Conservation (phyloP, 306 rosid species). For the Fagus sylvatica region DNA sequence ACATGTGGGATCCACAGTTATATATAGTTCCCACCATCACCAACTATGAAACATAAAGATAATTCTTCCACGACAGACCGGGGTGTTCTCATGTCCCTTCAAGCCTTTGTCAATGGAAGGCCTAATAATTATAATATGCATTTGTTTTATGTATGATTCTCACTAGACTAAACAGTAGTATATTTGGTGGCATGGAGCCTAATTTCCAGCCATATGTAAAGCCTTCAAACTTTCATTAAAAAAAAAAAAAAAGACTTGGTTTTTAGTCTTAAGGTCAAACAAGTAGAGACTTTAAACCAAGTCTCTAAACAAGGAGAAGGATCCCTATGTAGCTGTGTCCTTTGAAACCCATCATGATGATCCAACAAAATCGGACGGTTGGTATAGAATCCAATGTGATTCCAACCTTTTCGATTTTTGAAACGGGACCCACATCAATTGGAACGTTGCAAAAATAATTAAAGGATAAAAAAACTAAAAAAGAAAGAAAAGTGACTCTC, state of each 20-base stretch:
- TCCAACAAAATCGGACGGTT: slow-evolving; percentile 17
- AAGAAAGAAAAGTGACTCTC: slow-evolving; percentile 1
- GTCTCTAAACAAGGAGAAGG: neutral
- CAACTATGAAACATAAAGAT: too few relatives aligned
- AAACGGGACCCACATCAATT: slow-evolving; percentile 34
- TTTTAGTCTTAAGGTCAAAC: too few relatives aligned
- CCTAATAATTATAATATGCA: too few relatives aligned
- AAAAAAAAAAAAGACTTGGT: too few relatives aligned
- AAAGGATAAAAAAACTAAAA: neutral
- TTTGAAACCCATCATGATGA: neutral
- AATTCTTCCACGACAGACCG: too few relatives aligned
- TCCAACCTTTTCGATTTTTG: neutral
- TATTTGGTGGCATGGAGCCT: neutral
- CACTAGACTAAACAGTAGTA: neutral
- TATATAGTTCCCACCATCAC: too few relatives aligned
- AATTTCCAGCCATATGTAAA: neutral
- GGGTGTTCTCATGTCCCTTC: too few relatives aligned
- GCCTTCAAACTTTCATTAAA: neutral
- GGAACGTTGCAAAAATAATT: slow-evolving; percentile 44
- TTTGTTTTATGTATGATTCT: neutral
- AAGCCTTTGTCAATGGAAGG: too few relatives aligned
- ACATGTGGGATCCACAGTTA: too few relatives aligned
- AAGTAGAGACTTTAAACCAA: neutral
- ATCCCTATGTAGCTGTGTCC: neutral
- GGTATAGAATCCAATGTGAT: slow-evolving; percentile 3